Conservation (phyloP, 1,284 basidiomycete species). For the Ustilago tritici region DNA sequence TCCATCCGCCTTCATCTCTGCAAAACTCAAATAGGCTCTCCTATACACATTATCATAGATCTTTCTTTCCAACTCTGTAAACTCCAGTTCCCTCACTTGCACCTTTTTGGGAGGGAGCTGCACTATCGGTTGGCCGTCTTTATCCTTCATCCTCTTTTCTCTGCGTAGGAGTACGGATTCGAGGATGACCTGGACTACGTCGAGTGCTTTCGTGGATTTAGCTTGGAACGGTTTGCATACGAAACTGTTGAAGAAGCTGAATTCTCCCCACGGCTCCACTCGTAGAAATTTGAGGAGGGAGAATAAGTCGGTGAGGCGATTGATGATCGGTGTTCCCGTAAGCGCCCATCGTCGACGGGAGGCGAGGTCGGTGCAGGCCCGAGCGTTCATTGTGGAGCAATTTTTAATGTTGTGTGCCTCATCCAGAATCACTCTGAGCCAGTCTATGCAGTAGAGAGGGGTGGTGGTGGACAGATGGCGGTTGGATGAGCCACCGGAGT, state of each 20-base stretch:
- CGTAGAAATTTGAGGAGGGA: conserved; percentile 76
- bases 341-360: conserved; percentile 89
- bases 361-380: conserved; percentile 86
- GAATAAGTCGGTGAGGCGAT: conserved; percentile 87
- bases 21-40: conserved; percentile 63
- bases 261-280: conserved; percentile 83
- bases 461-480: conserved; percentile 32
- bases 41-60: conserved; percentile 70
- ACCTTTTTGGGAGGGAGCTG: conserved; percentile 88
- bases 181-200: conserved; percentile 67
- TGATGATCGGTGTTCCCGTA: conserved; percentile 95
- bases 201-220: conserved; percentile 62
- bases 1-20: conserved; percentile 56
- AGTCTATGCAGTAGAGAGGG: conserved; percentile 62
- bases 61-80: conserved; percentile 62
- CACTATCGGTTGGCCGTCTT: conserved; percentile 87
- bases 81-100: conserved; percentile 55
- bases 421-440: conserved; percentile 73
- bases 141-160: conserved; percentile 91
- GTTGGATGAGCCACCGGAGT: conserved; percentile 39
- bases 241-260: conserved; percentile 68
- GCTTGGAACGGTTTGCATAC: conserved; percentile 67
- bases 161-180: conserved; percentile 78
- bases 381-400: conserved; percentile 86
- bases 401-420: conserved; percentile 97